phyloP scores from a whole-genome alignment of 345 rosid genomes.

The Gynandropsis gynandra region DNA sequence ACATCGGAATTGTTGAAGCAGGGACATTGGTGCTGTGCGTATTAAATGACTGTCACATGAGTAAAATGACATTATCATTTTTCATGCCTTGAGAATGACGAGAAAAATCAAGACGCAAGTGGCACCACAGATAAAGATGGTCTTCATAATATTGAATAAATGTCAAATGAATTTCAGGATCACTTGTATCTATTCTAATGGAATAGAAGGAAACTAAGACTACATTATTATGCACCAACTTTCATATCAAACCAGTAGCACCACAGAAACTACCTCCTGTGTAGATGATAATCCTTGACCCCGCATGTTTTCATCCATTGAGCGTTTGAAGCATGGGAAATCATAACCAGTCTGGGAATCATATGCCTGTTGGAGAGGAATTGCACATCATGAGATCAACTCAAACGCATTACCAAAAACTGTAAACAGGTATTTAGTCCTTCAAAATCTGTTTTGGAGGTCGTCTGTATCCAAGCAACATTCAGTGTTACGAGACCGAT shows the following conservation, averaged over 20 bases:
- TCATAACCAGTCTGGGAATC: no score
- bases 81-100: background rate
- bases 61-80: background rate
- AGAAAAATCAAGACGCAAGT: background rate
- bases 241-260: no score
- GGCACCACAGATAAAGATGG: slow-evolving; percentile 8
- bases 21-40: slow-evolving; percentile 39
- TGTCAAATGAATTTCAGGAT: background rate
- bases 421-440: background rate
- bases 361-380: no score
- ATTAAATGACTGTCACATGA: slow-evolving; percentile 33
- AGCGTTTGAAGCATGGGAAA: slow-evolving; percentile 58
- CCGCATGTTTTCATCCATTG: slow-evolving; percentile 48
- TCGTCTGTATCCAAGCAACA: slow-evolving; percentile 1
- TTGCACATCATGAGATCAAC: slow-evolving; percentile 38
- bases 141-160: background rate
- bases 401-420: background rate
- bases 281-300: slow-evolving; percentile 58
- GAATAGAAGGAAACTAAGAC: no score
- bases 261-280: slow-evolving; percentile 81
- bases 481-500: slow-evolving; percentile 3
- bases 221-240: no score
- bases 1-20: slow-evolving; percentile 47
- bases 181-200: no score
- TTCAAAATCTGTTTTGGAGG: background rate